phyloP scores from a whole-genome alignment of 2,329 filamentous ascomycete species.

The Xylaria sp. region DNA sequence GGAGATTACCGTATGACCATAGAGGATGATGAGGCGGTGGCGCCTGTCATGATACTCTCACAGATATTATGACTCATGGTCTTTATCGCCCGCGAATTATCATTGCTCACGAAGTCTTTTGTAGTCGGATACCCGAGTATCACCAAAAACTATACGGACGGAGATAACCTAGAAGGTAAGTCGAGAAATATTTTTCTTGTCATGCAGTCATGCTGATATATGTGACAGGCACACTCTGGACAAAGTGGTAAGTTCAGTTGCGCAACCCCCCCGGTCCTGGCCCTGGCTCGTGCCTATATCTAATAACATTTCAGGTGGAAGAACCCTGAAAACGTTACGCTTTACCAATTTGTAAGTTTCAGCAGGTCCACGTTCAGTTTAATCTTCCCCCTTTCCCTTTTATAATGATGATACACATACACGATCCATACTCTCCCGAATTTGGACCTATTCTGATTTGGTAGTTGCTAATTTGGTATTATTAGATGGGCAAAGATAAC shows the following conservation, averaged over 20 bases:
- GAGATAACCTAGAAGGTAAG: constrained; percentile 41
- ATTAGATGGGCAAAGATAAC: constrained; percentile 76
- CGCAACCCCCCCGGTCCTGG: background rate
- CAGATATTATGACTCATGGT: no score
- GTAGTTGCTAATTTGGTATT: background rate
- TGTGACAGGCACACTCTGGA: background rate
- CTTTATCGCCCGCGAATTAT: no score
- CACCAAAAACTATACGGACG: constrained; percentile 78
- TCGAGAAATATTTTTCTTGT: background rate
- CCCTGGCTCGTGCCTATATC: background rate
- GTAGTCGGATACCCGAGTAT: constrained; percentile 87
- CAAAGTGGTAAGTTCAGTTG: background rate
- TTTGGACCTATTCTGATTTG: no score
- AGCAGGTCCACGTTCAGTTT: no score
- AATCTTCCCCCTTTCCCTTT: background rate
- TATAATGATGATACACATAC: no score
- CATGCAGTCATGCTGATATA: background rate
- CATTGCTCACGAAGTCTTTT: background rate
- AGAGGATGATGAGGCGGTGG: background rate
- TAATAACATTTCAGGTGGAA: constrained; percentile 69
- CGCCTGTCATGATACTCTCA: background rate
- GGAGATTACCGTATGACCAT: background rate
- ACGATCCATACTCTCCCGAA: no score
- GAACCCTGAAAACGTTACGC: constrained; percentile 82
- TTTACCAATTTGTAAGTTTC: constrained; percentile 74